Evolutionary conservation across 176 grass and related monocot species (phyloP), one percentile per base, ranked within the genome.

Genomic region (Ananas comosus): DNA sequence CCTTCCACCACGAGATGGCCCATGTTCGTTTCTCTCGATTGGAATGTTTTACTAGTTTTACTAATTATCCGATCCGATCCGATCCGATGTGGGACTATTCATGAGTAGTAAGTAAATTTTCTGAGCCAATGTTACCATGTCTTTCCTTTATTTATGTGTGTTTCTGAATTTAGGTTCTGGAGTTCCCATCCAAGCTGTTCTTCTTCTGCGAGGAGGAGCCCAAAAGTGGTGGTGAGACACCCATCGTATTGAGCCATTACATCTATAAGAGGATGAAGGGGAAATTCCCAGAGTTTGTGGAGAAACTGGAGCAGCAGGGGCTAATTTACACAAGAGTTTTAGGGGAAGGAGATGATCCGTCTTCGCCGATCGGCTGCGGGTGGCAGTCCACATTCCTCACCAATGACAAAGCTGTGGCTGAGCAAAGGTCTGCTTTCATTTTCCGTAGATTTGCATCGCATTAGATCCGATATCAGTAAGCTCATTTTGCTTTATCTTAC

Each of bases 1-100:
- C 89, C 76, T 97, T 97, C 75, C 94, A 97, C 69, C 94, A 97
- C 16, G 94, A 97, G 72, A 97, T 97, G 94, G 94, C 94, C 13
- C 94, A 97, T 88, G 93, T 96, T 57, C 70, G 2, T 27, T 23
- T 27, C 2, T 27, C 25, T 27, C 25, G 1, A 2, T 27, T 27
- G 25, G 1, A 27, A 27, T 1, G 25, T 27, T 27, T 27, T 27
- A 27, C 25, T 27, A 27, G 2, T 27, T 27, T 2, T 27, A 1
- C 25, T 1, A 23, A 23, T 23, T 23, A 27, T n/a, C n/a, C n/a
- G n/a, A n/a, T n/a, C n/a, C n/a, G n/a, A n/a, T n/a, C n/a, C n/a
- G n/a, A n/a, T n/a, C n/a, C n/a, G n/a, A n/a, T 27, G 25, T 27
- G 25, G 25, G 25, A 27, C 53, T 51, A 10, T 11, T 72, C 51